Percentiles rank a stretch among this genome's conserved stretches.
Evolutionary conservation across 2,329 filamentous ascomycete genomes (phyloP).

Genomic region (Pseudocercospora pini-densiflorae): DNA sequence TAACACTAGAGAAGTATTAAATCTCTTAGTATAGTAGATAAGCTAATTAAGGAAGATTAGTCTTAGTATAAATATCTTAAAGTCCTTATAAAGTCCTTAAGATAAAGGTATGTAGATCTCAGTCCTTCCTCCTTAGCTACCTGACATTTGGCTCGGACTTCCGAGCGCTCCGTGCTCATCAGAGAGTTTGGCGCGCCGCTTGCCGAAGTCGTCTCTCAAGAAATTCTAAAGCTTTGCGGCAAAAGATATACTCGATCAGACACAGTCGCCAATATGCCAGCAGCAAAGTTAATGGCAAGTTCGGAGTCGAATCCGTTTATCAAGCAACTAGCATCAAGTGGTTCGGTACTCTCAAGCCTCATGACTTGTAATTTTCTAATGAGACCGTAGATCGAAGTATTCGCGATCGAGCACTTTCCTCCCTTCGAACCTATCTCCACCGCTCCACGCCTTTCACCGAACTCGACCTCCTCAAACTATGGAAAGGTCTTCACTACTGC

Average conservation of each 20-base stretch:
- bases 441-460: slow-evolving; percentile 64
- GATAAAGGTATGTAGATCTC: too few species aligned
- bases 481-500: slow-evolving; percentile 93
- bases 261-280: slow-evolving; percentile 21
- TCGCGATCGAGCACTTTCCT: slow-evolving; percentile 62
- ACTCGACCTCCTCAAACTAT: slow-evolving; percentile 82
- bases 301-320: slow-evolving; percentile 63
- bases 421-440: slow-evolving; percentile 77
- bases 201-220: not conserved
- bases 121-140: not conserved
- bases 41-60: not conserved
- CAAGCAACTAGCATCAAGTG: slow-evolving; percentile 81
- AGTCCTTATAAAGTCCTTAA: not conserved
- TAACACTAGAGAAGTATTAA: not conserved
- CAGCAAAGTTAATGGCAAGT: slow-evolving; percentile 17
- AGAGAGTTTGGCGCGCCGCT: not conserved
- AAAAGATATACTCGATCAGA: not conserved
- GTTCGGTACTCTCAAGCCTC: slow-evolving; percentile 51
- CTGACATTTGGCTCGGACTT: not conserved
- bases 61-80: not conserved
- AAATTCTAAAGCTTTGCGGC: slow-evolving; percentile 15
- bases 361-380: slow-evolving; percentile 9
- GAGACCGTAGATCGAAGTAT: slow-evolving; percentile 33
- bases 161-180: not conserved
- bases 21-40: not conserved